Percentiles rank a stretch among this genome's conserved stretches.
phyloP scores from a whole-genome alignment of 176 grass and related monocot genomes.

The Hyparrhenia diplandra region DNA sequence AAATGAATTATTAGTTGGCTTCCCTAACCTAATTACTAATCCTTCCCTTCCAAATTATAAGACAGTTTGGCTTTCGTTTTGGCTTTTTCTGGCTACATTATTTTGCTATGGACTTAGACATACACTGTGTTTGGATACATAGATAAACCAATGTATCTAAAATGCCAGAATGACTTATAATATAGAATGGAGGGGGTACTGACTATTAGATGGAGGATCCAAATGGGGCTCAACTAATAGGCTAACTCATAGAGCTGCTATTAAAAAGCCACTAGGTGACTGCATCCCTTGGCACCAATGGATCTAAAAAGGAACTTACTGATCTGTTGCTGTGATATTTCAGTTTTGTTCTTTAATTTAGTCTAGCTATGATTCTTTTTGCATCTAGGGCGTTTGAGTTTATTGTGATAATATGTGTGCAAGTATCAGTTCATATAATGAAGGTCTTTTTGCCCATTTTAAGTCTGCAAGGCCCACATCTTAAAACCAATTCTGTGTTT shows the following conservation, averaged over 20 bases:
- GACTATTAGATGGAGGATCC: not conserved
- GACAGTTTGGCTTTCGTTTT: not conserved
- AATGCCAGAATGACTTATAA: not conserved
- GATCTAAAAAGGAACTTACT: not conserved
- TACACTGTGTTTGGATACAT: not conserved
- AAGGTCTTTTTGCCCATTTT: not conserved
- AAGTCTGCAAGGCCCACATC: not conserved
- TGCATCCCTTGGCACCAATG: not conserved
- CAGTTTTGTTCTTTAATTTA: not conserved
- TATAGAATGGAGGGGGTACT: not conserved
- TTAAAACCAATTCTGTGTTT: constrained; percentile 4
- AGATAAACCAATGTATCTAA: not conserved
- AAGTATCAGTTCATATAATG: not conserved
- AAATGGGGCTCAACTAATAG: not conserved
- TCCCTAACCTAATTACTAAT: not conserved
- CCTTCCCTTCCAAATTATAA: not conserved
- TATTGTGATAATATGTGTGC: not conserved
- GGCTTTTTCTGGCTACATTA: not conserved
- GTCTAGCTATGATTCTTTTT: not conserved
- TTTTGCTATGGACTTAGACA: not conserved
- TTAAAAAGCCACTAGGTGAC: not conserved
- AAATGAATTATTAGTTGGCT: not conserved
- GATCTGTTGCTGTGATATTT: not conserved
- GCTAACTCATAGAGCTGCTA: not conserved
- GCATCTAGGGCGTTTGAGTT: not conserved